phyloP scores from a whole-genome alignment of 768 basidiomycete species.

The Amanita exitialis region DNA sequence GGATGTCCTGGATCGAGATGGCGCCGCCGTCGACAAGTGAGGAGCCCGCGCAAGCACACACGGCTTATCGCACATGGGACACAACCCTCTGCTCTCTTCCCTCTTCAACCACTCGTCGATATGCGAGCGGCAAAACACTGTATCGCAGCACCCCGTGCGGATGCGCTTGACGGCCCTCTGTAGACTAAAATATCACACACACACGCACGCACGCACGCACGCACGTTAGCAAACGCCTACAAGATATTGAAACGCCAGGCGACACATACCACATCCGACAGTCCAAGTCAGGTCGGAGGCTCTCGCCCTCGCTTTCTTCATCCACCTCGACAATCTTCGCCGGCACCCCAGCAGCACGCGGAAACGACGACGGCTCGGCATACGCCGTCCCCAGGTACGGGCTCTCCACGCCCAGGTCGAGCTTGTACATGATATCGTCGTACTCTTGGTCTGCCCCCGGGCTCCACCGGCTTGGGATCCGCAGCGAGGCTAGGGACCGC shows the following conservation, averaged over 20 bases:
- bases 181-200: background rate
- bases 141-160: background rate
- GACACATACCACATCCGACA: slow-evolving; percentile 4
- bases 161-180: background rate
- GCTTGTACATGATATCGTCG: background rate
- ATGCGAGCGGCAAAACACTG: background rate
- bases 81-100: background rate
- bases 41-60: background rate
- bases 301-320: background rate
- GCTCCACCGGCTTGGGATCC: background rate
- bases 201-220: background rate
- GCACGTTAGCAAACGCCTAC: too few relatives aligned
- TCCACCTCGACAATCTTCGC: background rate
- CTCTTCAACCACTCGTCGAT: background rate
- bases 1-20: background rate
- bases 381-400: background rate
- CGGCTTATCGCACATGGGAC: background rate
- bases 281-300: too few relatives aligned
- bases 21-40: background rate
- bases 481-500: background rate
- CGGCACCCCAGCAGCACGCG: background rate
- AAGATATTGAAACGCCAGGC: too few relatives aligned
- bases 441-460: slow-evolving; percentile 1
- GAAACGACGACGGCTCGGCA: background rate
- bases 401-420: slow-evolving; percentile 1